Evolutionary conservation across 495 filamentous ascomycete species (phyloP).

Genomic region (Articulospora tetracladia): DNA sequence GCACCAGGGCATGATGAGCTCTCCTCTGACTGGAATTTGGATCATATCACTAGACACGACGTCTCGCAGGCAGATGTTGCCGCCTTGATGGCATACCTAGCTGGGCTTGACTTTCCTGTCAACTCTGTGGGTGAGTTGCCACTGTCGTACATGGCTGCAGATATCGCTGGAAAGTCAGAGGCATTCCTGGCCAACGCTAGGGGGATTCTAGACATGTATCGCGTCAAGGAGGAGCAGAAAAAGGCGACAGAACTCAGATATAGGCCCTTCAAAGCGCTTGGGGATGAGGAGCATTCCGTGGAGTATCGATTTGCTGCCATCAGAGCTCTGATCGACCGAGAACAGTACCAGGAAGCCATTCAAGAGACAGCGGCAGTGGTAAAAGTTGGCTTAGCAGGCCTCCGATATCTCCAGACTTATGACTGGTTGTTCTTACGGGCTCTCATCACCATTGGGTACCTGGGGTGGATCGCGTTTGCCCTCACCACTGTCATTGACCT

Average conservation of each 20-base stretch:
- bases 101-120: conserved; percentile 84
- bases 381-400: conserved; percentile 70
- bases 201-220: conserved; percentile 95
- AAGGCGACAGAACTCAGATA: conserved; percentile 70
- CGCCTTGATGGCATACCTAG: conserved; percentile 94
- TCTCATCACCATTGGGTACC: conserved; percentile 89
- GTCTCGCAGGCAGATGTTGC: conserved; percentile 95
- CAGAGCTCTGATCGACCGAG: conserved; percentile 59
- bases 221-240: conserved; percentile 89
- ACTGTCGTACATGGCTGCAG: conserved; percentile 71
- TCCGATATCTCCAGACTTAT: conserved; percentile 89
- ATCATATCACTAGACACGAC: conserved; percentile 79
- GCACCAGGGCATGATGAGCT: conserved; percentile 89
- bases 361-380: conserved; percentile 70
- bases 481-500: conserved; percentile 87
- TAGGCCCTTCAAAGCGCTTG: conserved; percentile 60
- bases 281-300: conserved; percentile 57
- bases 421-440: conserved; percentile 97
- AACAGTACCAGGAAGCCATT: conserved; percentile 70
- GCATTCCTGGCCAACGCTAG: conserved; percentile 83
- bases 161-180: conserved; percentile 71
- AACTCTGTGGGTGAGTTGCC: conserved; percentile 97
- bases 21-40: conserved; percentile 82
- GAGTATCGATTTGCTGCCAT: conserved; percentile 68
- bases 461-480: conserved; percentile 96